Base-by-base conservation (phyloP, 306 rosid species). In the Inga oerstediana region DNA sequence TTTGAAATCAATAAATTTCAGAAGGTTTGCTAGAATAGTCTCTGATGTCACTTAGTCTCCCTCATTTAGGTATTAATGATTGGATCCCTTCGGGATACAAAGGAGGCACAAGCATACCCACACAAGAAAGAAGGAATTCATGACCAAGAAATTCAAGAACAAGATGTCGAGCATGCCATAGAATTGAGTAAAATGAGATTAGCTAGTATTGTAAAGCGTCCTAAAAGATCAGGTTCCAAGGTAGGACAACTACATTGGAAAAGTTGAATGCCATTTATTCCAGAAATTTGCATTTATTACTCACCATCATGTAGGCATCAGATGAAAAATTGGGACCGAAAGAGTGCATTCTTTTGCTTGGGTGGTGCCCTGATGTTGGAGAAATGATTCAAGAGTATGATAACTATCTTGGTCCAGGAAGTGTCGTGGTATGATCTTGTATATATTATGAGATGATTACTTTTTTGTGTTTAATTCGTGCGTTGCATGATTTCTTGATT, bases 331-430 rank as follows among this genome's bases (percentile, higher is more conserved):
- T 86, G 48, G 99, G 98, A 81, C 99, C 98, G 5, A 94, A 82
- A 90, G 99, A 96, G 80, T 90, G 79, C 80, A 87, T 94, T 85
- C 98, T 96, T 82, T 75, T 96, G 87, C 94, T 96, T 56, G 99
- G 99, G 56, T 96, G 99, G 99, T 92, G 97, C 54, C 87, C 93
- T 17, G 97, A 92, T 67, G 87, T 83, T 75, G 85, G 89, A 59
- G 94, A 92, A 74, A 96, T 96, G 98, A 92, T 96, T 77, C 89
- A 88, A 90, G 99, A 96, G 87, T 96, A 96, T 82, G 97, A 96
- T 84, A 96, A 89, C 79, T 96, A 96, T 89, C 98, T 96, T 83
- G 99, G 99, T 83, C 97, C 99, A 59, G 99, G 97, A 80, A 96
- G 99, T 80, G 89, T 87, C 52, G 74, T 96, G 99, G 99, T 96